Evolutionary conservation across 2,329 filamentous ascomycete genomes (phyloP), one percentile per base, ranked within the genome.

Genomic region (Berkeleyomyces basicola): DNA sequence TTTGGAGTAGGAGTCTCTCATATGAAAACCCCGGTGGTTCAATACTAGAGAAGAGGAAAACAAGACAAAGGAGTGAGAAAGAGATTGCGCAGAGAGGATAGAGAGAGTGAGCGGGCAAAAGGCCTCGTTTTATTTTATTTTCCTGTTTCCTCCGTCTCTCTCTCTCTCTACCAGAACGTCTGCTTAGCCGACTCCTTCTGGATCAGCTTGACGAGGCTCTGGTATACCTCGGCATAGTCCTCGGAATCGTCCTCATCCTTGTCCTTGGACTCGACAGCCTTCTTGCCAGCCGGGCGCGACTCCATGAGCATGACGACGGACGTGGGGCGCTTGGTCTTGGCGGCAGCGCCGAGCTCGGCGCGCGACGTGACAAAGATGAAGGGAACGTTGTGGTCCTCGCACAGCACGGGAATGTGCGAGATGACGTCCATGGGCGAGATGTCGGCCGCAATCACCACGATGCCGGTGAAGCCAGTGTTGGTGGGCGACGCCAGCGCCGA

Each of bases 371-470:
- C 88, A 75, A 95, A 99, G 74, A 99, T 84, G 78, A 97, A 99
- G 42, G 93, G 93, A 65, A 96, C 89, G 75, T 88, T 89, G 81
- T 96, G 91, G 77, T 97, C 92, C 78, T 99, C 93, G 81, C 93
- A 97, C 64, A 97, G 86, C 64, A 99, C 88, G 70, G 93, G 93
- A 68, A 99, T 88, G 77, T 99, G 93, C 65, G 89, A 93, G 77
- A 99, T 96, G 73, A 99, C 93, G 75, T 99, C 93, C 85, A 93
- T 92, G 67, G 93, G 93, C 61, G 89, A 96, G 78, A 99, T 97
- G 76, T 99, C 93, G 69, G 89, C 93, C 43, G 93, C 93, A 68
- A 99, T 89, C 73, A 99, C 80, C 70, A 96, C 90, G 68, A 99
- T 81, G 68, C 84, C 81, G 53, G 88, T 85, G 70, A 84, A 79